phyloP scores from a whole-genome alignment of 2,329 filamentous ascomycete species.

The Albophoma yamanashiensis region DNA sequence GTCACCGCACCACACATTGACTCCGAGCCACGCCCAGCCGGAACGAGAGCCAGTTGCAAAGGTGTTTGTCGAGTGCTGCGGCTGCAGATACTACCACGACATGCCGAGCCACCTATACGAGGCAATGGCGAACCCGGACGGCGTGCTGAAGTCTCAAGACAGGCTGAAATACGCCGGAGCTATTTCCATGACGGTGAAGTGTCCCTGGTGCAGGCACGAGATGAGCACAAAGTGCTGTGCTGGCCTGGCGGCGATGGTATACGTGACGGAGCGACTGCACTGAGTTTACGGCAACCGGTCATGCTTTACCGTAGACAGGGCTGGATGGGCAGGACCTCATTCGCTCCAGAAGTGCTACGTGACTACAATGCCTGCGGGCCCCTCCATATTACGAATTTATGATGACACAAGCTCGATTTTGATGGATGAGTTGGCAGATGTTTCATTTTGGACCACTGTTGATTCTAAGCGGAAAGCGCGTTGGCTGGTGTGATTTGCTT shows the following conservation, averaged over 20 bases:
- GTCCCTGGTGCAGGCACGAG: slow-evolving; percentile 61
- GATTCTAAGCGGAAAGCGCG: background rate
- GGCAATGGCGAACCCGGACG: slow-evolving; percentile 50
- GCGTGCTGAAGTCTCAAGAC: slow-evolving; percentile 37
- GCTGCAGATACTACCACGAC: slow-evolving; percentile 54
- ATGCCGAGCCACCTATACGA: slow-evolving; percentile 55
- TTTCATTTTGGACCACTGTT: background rate
- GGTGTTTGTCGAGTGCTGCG: slow-evolving; percentile 56
- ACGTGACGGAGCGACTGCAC: slow-evolving; percentile 53
- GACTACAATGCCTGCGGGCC: background rate
- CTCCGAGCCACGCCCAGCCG: slow-evolving; percentile 1
- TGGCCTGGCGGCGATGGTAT: slow-evolving; percentile 56
- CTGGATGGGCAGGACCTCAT: background rate
- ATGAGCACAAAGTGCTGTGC: slow-evolving; percentile 62
- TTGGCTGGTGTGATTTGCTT: background rate
- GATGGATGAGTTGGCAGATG: background rate
- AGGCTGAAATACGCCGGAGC: slow-evolving; percentile 41
- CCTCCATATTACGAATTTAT: background rate
- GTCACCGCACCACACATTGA: slow-evolving; percentile 3
- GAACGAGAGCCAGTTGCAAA: slow-evolving; percentile 40
- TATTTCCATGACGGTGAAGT: slow-evolving; percentile 52
- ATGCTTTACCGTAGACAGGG: background rate
- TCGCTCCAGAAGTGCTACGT: background rate
- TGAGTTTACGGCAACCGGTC: slow-evolving; percentile 6
- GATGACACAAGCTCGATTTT: background rate